A percentile compares a stretch with the other conserved stretches of the same genome.
Evolutionary conservation across 495 filamentous ascomycete genomes (phyloP).

Genomic region (Trichocladium uniseriatum): DNA sequence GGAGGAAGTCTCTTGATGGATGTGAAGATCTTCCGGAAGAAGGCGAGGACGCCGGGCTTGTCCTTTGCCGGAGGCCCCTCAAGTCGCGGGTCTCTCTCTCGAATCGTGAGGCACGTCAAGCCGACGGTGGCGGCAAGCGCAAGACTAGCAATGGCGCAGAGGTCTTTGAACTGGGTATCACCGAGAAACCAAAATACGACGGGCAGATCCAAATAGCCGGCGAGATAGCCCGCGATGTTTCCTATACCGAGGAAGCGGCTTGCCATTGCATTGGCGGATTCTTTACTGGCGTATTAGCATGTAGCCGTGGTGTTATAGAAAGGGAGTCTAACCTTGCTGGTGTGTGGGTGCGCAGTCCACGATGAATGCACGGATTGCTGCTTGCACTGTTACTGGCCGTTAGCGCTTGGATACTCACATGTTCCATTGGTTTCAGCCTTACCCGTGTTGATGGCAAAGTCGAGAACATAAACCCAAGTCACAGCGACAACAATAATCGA

Average conservation of each 20-base stretch:
- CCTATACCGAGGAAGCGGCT: slow-evolving; percentile 71
- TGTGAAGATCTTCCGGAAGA: slow-evolving; percentile 68
- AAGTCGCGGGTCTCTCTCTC: slow-evolving; percentile 68
- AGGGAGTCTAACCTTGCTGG: slow-evolving; percentile 53
- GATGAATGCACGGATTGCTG: slow-evolving; percentile 79
- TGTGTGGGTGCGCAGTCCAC: slow-evolving; percentile 83
- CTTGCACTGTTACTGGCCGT: slow-evolving; percentile 53
- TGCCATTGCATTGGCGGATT: slow-evolving; percentile 81
- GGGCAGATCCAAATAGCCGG: slow-evolving; percentile 70
- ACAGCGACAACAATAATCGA: slow-evolving; percentile 63
- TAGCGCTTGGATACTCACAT: neutral
- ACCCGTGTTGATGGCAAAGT: slow-evolving; percentile 92
- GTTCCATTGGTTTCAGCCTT: slow-evolving; percentile 16
- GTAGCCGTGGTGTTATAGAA: neutral
- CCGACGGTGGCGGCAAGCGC: slow-evolving; percentile 56
- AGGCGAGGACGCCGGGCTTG: slow-evolving; percentile 57
- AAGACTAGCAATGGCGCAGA: slow-evolving; percentile 71
- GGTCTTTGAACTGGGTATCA: slow-evolving; percentile 78
- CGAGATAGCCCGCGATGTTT: slow-evolving; percentile 77
- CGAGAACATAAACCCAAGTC: slow-evolving; percentile 73
- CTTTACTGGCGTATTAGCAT: slow-evolving; percentile 20
- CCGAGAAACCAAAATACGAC: slow-evolving; percentile 65
- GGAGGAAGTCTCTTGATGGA: slow-evolving; percentile 67
- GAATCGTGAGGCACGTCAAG: slow-evolving; percentile 55
- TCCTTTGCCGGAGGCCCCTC: slow-evolving; percentile 51